Evolutionary conservation across 1,284 basidiomycete genomes (phyloP), one percentile per base, ranked within the genome.

Genomic region (Irpex lacteus): DNA sequence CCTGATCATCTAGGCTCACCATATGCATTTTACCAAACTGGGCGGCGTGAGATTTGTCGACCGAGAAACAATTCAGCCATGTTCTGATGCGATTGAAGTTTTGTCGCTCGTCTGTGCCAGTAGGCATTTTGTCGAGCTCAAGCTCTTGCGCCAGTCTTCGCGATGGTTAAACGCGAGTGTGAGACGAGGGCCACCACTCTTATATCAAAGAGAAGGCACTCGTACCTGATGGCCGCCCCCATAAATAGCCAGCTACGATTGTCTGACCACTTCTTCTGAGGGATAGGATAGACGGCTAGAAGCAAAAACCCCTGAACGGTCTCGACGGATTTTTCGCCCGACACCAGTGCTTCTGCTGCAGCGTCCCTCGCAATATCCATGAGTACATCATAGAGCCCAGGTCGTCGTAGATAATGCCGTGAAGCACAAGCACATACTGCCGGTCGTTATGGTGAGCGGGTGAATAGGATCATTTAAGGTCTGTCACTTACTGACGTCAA

Each of bases 21-120:
- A 87, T 86, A 6, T 86, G 82, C 64, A 85, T 81, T 70, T 88
- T 88, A 21, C 88, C 88, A 72, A 85, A 87, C 71, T 89, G 86
- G 26, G 85, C 85, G 19, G 86, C 82, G 70, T 85, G 81, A n/a
- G 82, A 85, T 8, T 82, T 81, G 70, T 90, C 89, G 49, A 87
- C 80, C 66, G 84, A 85, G 69, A 85, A 89, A 72, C 86, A 88
- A 69, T 85, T 84, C 59, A 89, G 78, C 88, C 88, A 90, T 6
- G 87, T 89, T 62, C 88, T 77, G 15, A 81, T 84, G 55, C 86
- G 79, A 69, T 86, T 85, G 19, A 84, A 68, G 13, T 71, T 72
- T 70, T 84, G 79, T 21, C 79, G 77, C 64, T 79, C 78, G 55
- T 75, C 72, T 52, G 73, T 76, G 13, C 71, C 62, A 8, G 77